Base-by-base conservation (phyloP, 805 yeast genomes). In the Candida pseudoglaebosa region DNA sequence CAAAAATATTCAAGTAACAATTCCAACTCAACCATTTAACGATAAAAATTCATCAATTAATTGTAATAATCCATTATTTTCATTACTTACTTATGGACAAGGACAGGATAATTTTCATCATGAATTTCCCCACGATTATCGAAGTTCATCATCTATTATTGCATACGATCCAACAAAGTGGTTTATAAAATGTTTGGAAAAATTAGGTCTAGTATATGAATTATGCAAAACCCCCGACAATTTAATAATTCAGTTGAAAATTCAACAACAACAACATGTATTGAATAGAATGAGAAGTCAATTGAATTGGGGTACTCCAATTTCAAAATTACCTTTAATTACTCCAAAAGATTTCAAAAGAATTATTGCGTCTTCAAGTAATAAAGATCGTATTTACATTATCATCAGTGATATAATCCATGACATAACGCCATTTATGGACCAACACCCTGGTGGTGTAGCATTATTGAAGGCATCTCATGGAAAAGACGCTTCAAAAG, bases 41-140 rank as follows among this genome's bases (percentile, higher is more conserved):
- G 74, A 68, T 48, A 75, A 78, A 33, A 83, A 84, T 51, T 77
- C 95, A n/a, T 42, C 91, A 79, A 50, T 73, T 75, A 55, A 85
- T 78, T 69, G 88, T 72, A 49, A 55, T 37, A 68, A 68, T 54
- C 78, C 80, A 13, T 57, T 77, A 34, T 73, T 80, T 18, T 80
- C 80, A 16, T 54, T 78, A 12, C 68, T 86, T 12, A 83, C 96
- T 0, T 80, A 84, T 54, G 98, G 98, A 9, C 96, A 90, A 63
- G 91, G 95, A 4, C 80, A 80, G 62, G 95, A 88, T 61, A 90
- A 89, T 64, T 91, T 84, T 67, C 98, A 90, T 65, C 96, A 91
- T 65, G 96, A 88, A 64, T 90, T 90, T 61, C 95, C 96, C 4
- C 80, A 84, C 46, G 97, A 90, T 62, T 89, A 83, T 64, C 73